These are phyloP conservation scores for Ceratocystis colombiana DNA, from an alignment of 2,329 filamentous ascomycete genomes.

Conservation along the genomic window DNA sequence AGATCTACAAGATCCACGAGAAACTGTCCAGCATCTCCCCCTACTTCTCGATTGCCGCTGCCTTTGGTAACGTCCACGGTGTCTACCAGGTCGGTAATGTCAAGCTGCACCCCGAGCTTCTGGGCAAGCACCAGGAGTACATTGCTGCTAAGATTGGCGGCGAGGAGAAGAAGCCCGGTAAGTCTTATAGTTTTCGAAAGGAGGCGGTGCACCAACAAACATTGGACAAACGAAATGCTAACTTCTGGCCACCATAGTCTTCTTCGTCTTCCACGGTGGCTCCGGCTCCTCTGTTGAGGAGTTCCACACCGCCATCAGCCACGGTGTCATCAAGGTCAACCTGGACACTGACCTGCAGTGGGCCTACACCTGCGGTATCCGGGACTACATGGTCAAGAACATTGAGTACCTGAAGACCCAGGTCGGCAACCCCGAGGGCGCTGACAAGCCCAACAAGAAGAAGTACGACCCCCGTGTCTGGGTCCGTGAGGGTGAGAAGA, in stretches of 20 bases:
- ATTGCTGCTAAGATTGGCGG: constrained; percentile 69
- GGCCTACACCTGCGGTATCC: constrained; percentile 84
- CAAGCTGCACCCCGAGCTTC: constrained; percentile 88
- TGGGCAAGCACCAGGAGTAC: constrained; percentile 90
- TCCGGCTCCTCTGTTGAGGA: constrained; percentile 85
- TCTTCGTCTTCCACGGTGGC: constrained; percentile 98
- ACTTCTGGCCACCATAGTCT: constrained; percentile 40
- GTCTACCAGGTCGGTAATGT: constrained; percentile 99
- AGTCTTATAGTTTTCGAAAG: not conserved
- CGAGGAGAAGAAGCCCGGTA: constrained; percentile 64
- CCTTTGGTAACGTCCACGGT: constrained; percentile 98
- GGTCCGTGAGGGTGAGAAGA: constrained; percentile 96
- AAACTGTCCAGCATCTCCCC: constrained; percentile 74
- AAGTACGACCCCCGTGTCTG: constrained; percentile 71
- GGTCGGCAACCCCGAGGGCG: constrained; percentile 91
- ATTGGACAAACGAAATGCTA: not conserved
- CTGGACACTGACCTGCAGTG: constrained; percentile 96
- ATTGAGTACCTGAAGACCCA: constrained; percentile 82
- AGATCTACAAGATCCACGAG: constrained; percentile 86
- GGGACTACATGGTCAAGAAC: constrained; percentile 89
- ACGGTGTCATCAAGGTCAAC: constrained; percentile 99
- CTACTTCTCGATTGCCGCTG: constrained; percentile 96
- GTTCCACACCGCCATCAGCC: constrained; percentile 76
- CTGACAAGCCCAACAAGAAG: constrained; percentile 99
- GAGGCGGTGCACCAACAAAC: not conserved